A percentile compares a stretch with the other conserved stretches of the same genome.
Conservation (phyloP, 129 eudicot genomes). For the Ambrosia artemisiifolia region DNA sequence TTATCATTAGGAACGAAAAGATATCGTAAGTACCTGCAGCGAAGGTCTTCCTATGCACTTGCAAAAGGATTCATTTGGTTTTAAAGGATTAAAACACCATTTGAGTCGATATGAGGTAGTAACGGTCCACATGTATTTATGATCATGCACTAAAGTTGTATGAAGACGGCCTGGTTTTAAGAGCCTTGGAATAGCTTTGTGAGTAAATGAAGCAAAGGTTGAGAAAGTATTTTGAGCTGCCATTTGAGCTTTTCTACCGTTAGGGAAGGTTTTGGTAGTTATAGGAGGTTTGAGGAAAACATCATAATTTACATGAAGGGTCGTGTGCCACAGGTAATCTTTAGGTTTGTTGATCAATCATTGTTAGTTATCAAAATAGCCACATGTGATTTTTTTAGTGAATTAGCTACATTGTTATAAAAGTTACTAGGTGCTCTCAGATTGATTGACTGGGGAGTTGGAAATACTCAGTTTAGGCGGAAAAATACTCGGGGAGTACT, state of each 20-base stretch:
- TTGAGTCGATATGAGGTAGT: neutral
- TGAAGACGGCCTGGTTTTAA: neutral
- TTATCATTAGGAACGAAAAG: neutral
- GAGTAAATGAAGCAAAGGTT: neutral
- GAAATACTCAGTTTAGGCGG: too few relatives aligned
- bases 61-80: neutral
- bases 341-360: too few relatives aligned
- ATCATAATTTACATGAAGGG: too few relatives aligned
- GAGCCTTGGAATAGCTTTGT: neutral
- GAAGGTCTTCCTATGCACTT: neutral
- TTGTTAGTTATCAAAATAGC: too few relatives aligned
- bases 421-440: too few relatives aligned
- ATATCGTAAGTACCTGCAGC: neutral
- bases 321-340: too few relatives aligned
- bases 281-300: neutral
- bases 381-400: too few relatives aligned
- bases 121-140: neutral
- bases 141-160: neutral
- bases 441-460: too few relatives aligned
- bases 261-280: neutral
- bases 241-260: neutral
- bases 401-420: too few relatives aligned
- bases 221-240: neutral
- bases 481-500: too few relatives aligned
- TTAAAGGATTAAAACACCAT: neutral